Base-by-base conservation (phyloP, 306 rosid species). In the Adenanthera pavonina region DNA sequence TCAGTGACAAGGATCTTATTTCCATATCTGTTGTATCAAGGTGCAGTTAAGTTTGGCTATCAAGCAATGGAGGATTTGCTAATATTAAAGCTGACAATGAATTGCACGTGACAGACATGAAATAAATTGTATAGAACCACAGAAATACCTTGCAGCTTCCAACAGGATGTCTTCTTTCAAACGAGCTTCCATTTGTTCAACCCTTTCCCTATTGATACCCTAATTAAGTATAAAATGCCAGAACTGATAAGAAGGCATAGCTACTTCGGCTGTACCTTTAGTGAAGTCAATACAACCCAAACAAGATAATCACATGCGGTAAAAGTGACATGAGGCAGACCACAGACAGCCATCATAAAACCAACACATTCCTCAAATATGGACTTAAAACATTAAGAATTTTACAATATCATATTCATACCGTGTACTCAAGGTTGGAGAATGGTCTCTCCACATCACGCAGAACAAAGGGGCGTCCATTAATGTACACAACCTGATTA, bases 401-500 rank as follows among this genome's bases (percentile, higher is more conserved):
- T 57, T 67, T 3, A 36, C 10, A 25, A 77, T 17, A 78, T 53
- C 88, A 83, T 88, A 89, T 95, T 53, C 88, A 83, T 88, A 89
- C 97, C 83, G 97, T 94, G 77, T 94, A 94, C 78, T 94, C 98
- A 19, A 94, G 95, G 86, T 94, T 94, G 72, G 95, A 90, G 85
- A 94, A 94, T 16, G 98, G 98, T 74, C 94, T 87, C 87, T 89
- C 98, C 82, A 92, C 97, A 8, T 94, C 98, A 64, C 98, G 97
- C 88, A 90, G 83, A 62, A 94, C 98, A 82, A 94, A 94, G 72
- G 98, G 98, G 17, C 97, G 92, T 4, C 97, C 94, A 82, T 94
- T 94, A 76, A 94, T 89, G 84, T 94, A 92, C 71, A 94, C 97
- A 80, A 94, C 90, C 98, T 94, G 86, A 68, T 76, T 87, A 72